Evolutionary conservation across 371 early-diverging fungal species (phyloP).

Genomic region (Mortierella polycephala): DNA sequence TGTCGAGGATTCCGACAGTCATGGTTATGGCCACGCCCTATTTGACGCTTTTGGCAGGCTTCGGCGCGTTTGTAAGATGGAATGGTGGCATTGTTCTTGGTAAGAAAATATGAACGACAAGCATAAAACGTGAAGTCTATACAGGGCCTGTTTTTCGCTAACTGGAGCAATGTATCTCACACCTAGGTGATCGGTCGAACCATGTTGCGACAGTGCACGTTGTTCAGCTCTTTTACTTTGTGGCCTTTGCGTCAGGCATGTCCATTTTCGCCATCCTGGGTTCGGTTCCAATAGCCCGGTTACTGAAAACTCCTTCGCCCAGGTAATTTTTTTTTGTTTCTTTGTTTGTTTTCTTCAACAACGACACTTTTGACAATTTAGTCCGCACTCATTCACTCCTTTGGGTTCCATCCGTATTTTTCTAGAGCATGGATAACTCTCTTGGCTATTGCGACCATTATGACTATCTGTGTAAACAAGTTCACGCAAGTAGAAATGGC

Average conservation of each 20-base stretch:
- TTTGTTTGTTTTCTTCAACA: too few relatives aligned
- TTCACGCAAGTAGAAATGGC: slow-evolving; percentile 64
- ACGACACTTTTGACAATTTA: not conserved
- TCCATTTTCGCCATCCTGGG: slow-evolving; percentile 47
- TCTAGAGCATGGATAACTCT: slow-evolving; percentile 39
- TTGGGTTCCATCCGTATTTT: slow-evolving; percentile 18
- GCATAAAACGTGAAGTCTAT: not conserved
- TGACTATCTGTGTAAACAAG: slow-evolving; percentile 56
- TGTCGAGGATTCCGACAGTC: slow-evolving; percentile 10
- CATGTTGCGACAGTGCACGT: slow-evolving; percentile 87
- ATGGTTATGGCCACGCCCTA: slow-evolving; percentile 47
- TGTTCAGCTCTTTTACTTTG: slow-evolving; percentile 91
- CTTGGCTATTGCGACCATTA: slow-evolving; percentile 6
- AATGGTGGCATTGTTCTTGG: slow-evolving; percentile 92
- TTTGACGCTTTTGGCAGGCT: slow-evolving; percentile 57
- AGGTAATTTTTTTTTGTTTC: slow-evolving; percentile 5
- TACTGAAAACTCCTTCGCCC: slow-evolving; percentile 45
- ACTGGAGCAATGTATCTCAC: not conserved
- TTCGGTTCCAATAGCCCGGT: slow-evolving; percentile 30
- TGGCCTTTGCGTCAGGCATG: slow-evolving; percentile 66
- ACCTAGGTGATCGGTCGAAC: slow-evolving; percentile 83
- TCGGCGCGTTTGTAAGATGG: slow-evolving; percentile 76
- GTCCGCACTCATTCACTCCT: slow-evolving; percentile 6
- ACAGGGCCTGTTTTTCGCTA: not conserved
- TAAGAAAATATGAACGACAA: slow-evolving; percentile 9